Conservation (phyloP, 345 rosid species). For the Salix brachista region DNA sequence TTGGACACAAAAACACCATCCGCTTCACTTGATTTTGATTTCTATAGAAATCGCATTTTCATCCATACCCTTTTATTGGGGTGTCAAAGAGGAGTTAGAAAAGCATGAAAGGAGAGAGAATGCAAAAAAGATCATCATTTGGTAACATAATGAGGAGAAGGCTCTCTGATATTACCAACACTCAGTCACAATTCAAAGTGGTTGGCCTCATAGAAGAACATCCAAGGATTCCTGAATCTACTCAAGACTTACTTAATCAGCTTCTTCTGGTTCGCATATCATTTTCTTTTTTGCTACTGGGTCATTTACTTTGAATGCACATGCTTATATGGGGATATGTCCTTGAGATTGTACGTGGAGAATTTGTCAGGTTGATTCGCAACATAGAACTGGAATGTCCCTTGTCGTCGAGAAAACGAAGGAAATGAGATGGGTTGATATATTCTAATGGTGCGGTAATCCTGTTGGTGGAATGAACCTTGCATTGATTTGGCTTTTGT, state of each 20-base stretch:
- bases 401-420: no score
- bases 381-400: no score
- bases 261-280: conserved; percentile 39
- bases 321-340: no score
- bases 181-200: conserved; percentile 33
- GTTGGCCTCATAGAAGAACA: conserved; percentile 22
- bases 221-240: conserved; percentile 12
- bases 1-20: neutral
- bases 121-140: conserved; percentile 37
- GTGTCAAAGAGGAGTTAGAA: neutral
- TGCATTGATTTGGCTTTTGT: neutral
- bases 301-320: neutral
- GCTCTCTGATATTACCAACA: conserved; percentile 64
- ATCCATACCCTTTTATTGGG: neutral
- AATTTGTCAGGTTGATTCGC: no score
- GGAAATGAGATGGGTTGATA: no score
- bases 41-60: neutral
- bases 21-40: neutral
- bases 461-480: no score
- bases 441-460: no score
- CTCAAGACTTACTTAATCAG: conserved; percentile 35
- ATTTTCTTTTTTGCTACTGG: neutral
- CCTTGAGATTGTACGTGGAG: no score
- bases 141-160: conserved; percentile 46
- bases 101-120: conserved; percentile 22